Base-by-base conservation (phyloP, 371 early-diverging fungal genomes). In the Coelomomyces lativittatus region DNA sequence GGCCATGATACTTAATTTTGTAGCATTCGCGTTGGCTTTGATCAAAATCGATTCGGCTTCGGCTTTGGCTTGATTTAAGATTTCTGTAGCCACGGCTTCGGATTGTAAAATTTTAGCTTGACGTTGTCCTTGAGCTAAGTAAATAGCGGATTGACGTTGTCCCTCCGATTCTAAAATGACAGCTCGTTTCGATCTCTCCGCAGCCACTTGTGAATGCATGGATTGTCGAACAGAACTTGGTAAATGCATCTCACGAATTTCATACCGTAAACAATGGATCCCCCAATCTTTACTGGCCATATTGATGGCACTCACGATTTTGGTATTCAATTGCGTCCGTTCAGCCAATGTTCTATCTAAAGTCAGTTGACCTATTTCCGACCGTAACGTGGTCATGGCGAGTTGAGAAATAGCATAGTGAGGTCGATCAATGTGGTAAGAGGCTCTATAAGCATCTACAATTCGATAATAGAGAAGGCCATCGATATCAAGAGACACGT, bases 301-400 rank as follows among this genome's bases (percentile, higher is more conserved):
- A 58, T 91, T 95, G 62, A 96, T 93, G 11, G 91, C 87, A 28
- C 86, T 73, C 23, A 92, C 92, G 59, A 96, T 96, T 55, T 87
- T 84, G 49, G 75, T 57, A 61, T 96, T 95, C 49, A 96, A 65
- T 40, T 82, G 76, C 27, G 88, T 82, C 52, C 95, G 81, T 58
- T 96, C 91, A 2, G 95, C 90, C 41, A 96, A 61, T 3, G 93
- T 96, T 14, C 85, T 74, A 60, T 96, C 97, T 50, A 96, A 65
- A 0, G 92, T 90, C 84, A 96, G 81, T 60, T 91, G 91, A 27
- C 96, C 96, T 56, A 93, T 93, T 57, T 96, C 96, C 2, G 96
- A 89, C 28, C 96, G 80, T 93, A 93, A 93, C 1, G 95, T 91
- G 0, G 97, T 96, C 60, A 93, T 92, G 24, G 97, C 97, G 46